These are phyloP conservation scores for Suaeda aralocaspica DNA, from an alignment of 148 eudicot genomes.

Conservation along the genomic window DNA sequence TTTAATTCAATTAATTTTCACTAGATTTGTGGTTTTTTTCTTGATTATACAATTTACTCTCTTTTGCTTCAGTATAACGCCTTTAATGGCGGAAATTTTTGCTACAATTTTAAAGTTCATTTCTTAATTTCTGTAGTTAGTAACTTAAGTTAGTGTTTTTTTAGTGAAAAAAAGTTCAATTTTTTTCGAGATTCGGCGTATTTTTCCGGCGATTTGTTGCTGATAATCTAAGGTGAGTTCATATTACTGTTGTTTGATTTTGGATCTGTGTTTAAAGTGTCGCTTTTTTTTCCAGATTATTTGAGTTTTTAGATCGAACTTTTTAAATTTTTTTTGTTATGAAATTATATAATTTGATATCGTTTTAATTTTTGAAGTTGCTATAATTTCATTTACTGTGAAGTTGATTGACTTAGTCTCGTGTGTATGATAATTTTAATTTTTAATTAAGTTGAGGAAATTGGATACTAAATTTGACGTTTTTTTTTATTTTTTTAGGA, in stretches of 20 bases:
- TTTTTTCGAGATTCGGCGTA: slow-evolving; percentile 6
- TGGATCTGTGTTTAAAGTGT: slow-evolving; percentile 19
- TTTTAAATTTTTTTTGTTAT: too few relatives aligned
- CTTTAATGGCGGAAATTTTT: slow-evolving; percentile 15
- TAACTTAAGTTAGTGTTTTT: slow-evolving; percentile 2
- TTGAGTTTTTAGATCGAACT: slow-evolving; percentile 22
- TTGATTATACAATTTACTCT: background rate
- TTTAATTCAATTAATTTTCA: background rate
- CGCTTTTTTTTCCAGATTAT: background rate
- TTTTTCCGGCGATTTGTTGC: slow-evolving; percentile 13
- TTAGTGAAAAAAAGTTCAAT: background rate
- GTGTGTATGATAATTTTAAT: background rate
- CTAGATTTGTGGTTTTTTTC: slow-evolving; percentile 16
- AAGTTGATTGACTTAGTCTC: background rate
- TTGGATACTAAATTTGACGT: background rate
- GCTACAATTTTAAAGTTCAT: slow-evolving; percentile 12
- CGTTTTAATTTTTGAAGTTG: background rate
- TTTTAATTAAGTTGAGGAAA: background rate
- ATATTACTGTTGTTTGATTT: background rate
- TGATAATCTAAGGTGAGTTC: slow-evolving; percentile 20
- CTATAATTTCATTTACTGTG: background rate
- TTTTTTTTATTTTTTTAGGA: too few relatives aligned
- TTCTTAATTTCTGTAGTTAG: background rate
- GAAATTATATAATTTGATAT: background rate
- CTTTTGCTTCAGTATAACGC: slow-evolving; percentile 19